Evolutionary conservation across 768 basidiomycete species (phyloP).

Genomic region (Suillus sp.): DNA sequence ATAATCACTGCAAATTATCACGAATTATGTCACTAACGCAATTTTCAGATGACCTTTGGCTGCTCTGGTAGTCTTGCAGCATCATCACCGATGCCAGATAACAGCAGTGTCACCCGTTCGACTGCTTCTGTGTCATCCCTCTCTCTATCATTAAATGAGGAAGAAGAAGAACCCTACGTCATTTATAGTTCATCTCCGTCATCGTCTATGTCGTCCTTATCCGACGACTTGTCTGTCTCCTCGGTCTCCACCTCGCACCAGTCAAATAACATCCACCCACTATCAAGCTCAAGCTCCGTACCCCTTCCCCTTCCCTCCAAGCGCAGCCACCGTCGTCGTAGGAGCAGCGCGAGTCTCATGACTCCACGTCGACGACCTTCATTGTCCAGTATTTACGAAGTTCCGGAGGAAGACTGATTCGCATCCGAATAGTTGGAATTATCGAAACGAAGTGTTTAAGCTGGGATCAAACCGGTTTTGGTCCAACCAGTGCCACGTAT

Average conservation of each 20-base stretch:
- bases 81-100: background rate
- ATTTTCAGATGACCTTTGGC: constrained; percentile 24
- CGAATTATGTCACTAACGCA: background rate
- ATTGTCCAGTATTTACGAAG: constrained; percentile 34
- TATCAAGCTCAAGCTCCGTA: constrained; percentile 17
- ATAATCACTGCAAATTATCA: background rate
- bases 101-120: background rate
- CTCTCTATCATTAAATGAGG: constrained; percentile 29
- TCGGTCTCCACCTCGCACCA: constrained; percentile 29
- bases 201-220: constrained; percentile 35
- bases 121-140: constrained; percentile 18
- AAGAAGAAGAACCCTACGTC: constrained; percentile 36
- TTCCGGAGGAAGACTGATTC: constrained; percentile 34
- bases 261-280: constrained; percentile 14
- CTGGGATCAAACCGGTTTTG: constrained; percentile 16
- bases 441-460: constrained; percentile 1
- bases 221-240: constrained; percentile 25
- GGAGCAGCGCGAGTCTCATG: constrained; percentile 35
- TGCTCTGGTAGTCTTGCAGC: constrained; percentile 14
- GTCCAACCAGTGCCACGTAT: constrained; percentile 7
- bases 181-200: constrained; percentile 37
- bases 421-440: background rate
- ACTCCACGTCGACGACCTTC: constrained; percentile 34
- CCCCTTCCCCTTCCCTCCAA: background rate
- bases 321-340: constrained; percentile 30